Evolutionary conservation across 2,329 filamentous ascomycete genomes (phyloP).

Genomic region (Colletotrichum shisoi): DNA sequence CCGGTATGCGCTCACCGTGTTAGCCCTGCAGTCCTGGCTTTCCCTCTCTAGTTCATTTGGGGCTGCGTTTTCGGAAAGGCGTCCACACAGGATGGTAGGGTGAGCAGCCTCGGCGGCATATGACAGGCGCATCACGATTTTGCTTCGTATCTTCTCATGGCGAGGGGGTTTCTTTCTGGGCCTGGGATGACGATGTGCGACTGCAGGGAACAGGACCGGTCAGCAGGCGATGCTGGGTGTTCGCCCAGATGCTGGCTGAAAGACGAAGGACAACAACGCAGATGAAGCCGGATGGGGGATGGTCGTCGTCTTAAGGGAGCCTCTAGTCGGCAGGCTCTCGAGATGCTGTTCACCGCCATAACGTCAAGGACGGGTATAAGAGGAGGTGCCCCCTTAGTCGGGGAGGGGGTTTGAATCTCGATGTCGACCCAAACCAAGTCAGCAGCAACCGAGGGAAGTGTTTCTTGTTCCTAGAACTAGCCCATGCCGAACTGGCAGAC

Average conservation of each 20-base stretch:
- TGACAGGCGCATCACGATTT: conserved; percentile 3
- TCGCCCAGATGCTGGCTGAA: background rate
- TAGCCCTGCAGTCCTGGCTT: conserved; percentile 15
- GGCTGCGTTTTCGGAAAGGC: background rate
- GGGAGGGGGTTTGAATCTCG: conserved; percentile 3
- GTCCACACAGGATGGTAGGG: background rate
- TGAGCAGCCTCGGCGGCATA: background rate
- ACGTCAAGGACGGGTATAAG: conserved; percentile 11
- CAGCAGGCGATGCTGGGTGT: background rate
- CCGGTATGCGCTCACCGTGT: conserved; percentile 24
- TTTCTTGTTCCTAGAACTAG: conserved; percentile 1
- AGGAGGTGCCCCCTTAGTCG: background rate
- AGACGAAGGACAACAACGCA: conserved; percentile 5
- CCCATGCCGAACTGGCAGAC: background rate
- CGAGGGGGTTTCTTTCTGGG: background rate
- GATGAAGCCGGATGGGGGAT: background rate
- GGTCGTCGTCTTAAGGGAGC: conserved; percentile 5
- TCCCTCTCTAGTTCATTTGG: background rate
- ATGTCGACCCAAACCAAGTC: background rate
- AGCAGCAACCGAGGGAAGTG: background rate
- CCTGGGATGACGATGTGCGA: conserved; percentile 13
- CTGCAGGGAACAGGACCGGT: conserved; percentile 12
- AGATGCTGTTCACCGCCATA: conserved; percentile 28
- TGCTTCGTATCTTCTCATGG: conserved; percentile 7
- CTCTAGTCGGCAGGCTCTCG: background rate